These are phyloP conservation scores for Linanthus parryae DNA, from an alignment of 148 eudicot genomes.

Conservation along the genomic window DNA sequence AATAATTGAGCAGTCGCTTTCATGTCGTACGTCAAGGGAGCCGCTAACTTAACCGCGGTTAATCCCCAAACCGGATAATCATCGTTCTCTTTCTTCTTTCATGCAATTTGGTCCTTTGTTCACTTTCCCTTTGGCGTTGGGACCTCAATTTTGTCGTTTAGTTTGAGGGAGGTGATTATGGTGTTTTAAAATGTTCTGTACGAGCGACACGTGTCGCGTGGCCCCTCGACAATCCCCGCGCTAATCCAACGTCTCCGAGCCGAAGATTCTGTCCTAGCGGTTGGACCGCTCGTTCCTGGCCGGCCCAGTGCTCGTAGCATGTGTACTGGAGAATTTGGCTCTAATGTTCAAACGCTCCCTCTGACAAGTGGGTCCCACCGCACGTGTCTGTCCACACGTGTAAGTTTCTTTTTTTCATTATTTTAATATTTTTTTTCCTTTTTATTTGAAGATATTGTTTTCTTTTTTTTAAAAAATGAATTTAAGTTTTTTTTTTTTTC, in stretches of 20 bases:
- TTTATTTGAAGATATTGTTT: no score
- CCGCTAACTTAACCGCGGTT: no score
- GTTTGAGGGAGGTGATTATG: slow-evolving; percentile 7
- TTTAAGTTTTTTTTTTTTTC: no score
- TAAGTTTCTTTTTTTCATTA: no score
- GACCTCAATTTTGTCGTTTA: slow-evolving; percentile 11
- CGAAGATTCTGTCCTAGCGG: slow-evolving; percentile 9
- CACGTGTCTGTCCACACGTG: slow-evolving; percentile 4
- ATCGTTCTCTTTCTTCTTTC: no score
- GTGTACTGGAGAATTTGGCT: background rate
- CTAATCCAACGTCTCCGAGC: slow-evolving; percentile 11
- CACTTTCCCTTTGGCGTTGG: background rate
- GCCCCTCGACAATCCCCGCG: slow-evolving; percentile 1
- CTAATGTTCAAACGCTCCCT: no score
- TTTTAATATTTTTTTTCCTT: no score
- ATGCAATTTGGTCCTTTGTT: no score
- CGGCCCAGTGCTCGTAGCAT: background rate
- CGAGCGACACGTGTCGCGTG: slow-evolving; percentile 15
- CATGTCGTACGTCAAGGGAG: no score
- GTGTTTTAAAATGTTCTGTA: slow-evolving; percentile 4
- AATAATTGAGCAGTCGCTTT: no score
- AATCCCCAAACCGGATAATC: no score
- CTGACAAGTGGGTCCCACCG: slow-evolving; percentile 10
- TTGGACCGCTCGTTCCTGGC: slow-evolving; percentile 4
- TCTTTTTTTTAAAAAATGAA: no score